phyloP scores from a whole-genome alignment of 2,329 filamentous ascomycete species.

The Aspergillus awamori region DNA sequence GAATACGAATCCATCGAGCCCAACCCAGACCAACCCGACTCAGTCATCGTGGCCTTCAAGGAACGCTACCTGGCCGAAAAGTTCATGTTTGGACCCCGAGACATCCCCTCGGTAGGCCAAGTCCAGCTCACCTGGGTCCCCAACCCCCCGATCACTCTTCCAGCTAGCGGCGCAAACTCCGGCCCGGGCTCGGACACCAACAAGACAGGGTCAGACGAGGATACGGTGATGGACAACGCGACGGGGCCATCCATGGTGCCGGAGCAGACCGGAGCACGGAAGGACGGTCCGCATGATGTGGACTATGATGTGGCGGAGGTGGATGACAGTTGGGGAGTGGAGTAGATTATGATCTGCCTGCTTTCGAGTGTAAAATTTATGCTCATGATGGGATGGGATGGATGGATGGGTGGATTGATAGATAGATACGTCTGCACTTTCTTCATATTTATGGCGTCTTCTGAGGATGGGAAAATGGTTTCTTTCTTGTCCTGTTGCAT shows the following conservation, averaged over 20 bases:
- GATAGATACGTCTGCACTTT: not conserved
- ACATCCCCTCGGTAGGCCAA: slow-evolving; percentile 56
- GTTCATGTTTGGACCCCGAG: slow-evolving; percentile 51
- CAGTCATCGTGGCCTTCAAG: slow-evolving; percentile 50
- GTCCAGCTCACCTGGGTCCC: slow-evolving; percentile 60
- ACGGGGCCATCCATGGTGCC: not conserved
- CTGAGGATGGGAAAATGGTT: too few relatives aligned
- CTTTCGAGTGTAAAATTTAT: not conserved
- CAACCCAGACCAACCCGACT: slow-evolving; percentile 43
- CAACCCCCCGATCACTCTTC: slow-evolving; percentile 35
- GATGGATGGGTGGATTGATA: not conserved
- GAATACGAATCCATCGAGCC: slow-evolving; percentile 51
- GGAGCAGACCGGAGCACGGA: slow-evolving; percentile 20
- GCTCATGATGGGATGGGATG: not conserved
- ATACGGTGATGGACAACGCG: slow-evolving; percentile 36
- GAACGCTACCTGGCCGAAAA: slow-evolving; percentile 58
- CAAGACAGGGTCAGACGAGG: slow-evolving; percentile 30
- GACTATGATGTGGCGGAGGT: slow-evolving; percentile 57
- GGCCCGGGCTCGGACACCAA: slow-evolving; percentile 25
- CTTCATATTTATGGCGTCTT: too few relatives aligned
- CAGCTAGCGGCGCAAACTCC: slow-evolving; percentile 12
- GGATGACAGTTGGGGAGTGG: slow-evolving; percentile 48
- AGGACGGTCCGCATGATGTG: slow-evolving; percentile 38
- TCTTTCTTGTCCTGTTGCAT: too few relatives aligned
- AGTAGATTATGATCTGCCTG: slow-evolving; percentile 11